phyloP scores from a whole-genome alignment of 2,329 filamentous ascomycete species.

The Botrytis byssoidea region DNA sequence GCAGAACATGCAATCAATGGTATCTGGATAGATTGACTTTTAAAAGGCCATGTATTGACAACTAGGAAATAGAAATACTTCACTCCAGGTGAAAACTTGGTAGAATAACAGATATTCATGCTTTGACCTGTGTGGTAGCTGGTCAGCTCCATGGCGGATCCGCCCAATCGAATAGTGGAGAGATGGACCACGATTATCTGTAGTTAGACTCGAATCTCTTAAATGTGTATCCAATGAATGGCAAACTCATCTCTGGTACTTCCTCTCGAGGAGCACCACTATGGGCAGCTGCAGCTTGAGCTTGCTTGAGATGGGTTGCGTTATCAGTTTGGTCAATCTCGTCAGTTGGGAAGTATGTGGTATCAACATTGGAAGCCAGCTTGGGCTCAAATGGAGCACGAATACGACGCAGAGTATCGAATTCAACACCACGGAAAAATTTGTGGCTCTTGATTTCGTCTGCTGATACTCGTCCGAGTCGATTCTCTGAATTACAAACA shows the following conservation, averaged over 20 bases:
- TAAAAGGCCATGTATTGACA: not conserved
- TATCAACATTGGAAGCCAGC: constrained; percentile 89
- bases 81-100: constrained; percentile 10
- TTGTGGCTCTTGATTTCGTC: constrained; percentile 90
- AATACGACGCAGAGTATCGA: constrained; percentile 88
- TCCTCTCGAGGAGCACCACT: constrained; percentile 59
- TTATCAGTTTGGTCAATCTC: constrained; percentile 98
- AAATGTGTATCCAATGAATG: constrained; percentile 96
- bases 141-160: not conserved
- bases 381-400: constrained; percentile 95
- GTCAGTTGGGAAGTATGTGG: constrained; percentile 97
- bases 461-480: constrained; percentile 81
- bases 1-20: constrained; percentile 14
- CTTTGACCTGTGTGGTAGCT: not conserved
- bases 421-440: constrained; percentile 97
- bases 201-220: constrained; percentile 86
- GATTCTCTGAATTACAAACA: constrained; percentile 90
- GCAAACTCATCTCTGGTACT: constrained; percentile 90
- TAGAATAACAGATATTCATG: constrained; percentile 1
- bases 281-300: constrained; percentile 61
- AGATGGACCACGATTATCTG: constrained; percentile 44
- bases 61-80: not conserved
- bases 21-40: constrained; percentile 15
- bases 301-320: constrained; percentile 74
- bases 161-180: constrained; percentile 17